These are phyloP conservation scores for Quercus tomentella DNA, from an alignment of 331 rosid species.

Conservation along the genomic window DNA sequence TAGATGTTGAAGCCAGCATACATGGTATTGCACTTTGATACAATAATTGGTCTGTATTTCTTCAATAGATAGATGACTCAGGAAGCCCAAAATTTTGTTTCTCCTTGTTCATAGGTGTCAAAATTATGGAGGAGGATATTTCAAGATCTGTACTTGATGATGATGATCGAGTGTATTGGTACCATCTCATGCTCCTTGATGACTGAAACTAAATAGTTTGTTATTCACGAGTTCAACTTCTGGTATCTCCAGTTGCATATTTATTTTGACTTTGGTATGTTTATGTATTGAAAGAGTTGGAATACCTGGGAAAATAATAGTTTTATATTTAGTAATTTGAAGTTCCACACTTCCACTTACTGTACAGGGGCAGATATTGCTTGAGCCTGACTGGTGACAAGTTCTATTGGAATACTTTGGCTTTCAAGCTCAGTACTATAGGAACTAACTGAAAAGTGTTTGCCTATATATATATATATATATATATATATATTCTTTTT, in stretches of 20 bases:
- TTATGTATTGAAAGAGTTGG: background rate
- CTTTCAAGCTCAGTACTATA: background rate
- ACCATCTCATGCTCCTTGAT: slow-evolving; percentile 26
- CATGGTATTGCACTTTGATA: slow-evolving; percentile 36
- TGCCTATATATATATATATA: no score
- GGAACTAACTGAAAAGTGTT: background rate
- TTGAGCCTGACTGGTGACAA: background rate
- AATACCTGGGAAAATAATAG: background rate
- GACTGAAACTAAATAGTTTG: slow-evolving; percentile 17
- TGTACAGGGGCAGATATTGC: background rate
- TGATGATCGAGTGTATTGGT: slow-evolving; percentile 71
- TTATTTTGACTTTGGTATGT: slow-evolving; percentile 7
- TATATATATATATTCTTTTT: no score
- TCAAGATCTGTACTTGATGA: slow-evolving; percentile 39
- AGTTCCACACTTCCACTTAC: no score
- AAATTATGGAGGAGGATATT: slow-evolving; percentile 45
- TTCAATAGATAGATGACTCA: slow-evolving; percentile 8
- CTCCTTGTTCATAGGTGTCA: slow-evolving; percentile 36
- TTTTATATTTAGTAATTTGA: no score
- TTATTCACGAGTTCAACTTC: slow-evolving; percentile 13
- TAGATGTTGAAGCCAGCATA: slow-evolving; percentile 40
- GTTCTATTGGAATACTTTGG: background rate
- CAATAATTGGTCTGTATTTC: background rate
- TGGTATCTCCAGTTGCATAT: slow-evolving; percentile 7
- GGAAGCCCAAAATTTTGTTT: slow-evolving; percentile 9